These are phyloP conservation scores for Boletus insuetus DNA, from an alignment of 768 basidiomycete genomes.

Conservation along the genomic window DNA sequence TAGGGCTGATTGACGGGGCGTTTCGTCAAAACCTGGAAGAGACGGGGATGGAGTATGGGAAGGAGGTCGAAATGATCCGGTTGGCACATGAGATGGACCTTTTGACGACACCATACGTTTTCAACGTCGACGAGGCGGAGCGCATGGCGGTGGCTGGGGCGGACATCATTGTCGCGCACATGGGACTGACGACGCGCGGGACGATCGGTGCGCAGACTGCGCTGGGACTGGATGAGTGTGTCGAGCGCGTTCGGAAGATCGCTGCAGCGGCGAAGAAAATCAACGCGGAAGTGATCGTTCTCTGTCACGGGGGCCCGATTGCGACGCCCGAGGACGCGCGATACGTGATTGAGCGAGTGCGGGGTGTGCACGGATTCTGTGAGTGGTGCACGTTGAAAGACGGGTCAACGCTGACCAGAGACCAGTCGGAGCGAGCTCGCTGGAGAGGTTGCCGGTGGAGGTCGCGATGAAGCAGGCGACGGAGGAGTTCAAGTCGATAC, in stretches of 20 bases:
- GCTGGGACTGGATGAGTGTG: slow-evolving; percentile 21
- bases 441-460: slow-evolving; percentile 27
- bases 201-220: slow-evolving; percentile 27
- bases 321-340: slow-evolving; percentile 22
- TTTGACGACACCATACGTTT: slow-evolving; percentile 28
- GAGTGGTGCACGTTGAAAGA: neutral
- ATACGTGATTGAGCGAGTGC: slow-evolving; percentile 18
- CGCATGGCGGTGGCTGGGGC: slow-evolving; percentile 26
- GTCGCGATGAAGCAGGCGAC: slow-evolving; percentile 17
- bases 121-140: slow-evolving; percentile 25
- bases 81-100: slow-evolving; percentile 22
- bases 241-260: slow-evolving; percentile 18
- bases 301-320: slow-evolving; percentile 27
- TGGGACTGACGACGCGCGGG: slow-evolving; percentile 30
- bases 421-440: slow-evolving; percentile 25
- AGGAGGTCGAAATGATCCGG: slow-evolving; percentile 32
- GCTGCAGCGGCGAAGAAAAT: slow-evolving; percentile 15
- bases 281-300: slow-evolving; percentile 18
- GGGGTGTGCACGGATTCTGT: slow-evolving; percentile 25
- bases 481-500: slow-evolving; percentile 24
- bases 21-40: slow-evolving; percentile 32
- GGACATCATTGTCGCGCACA: slow-evolving; percentile 27
- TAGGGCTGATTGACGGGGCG: slow-evolving; percentile 27
- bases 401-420: neutral
- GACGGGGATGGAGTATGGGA: slow-evolving; percentile 29